Conservation (phyloP, 805 yeast genomes). For the Metschnikowia colocasiae region DNA sequence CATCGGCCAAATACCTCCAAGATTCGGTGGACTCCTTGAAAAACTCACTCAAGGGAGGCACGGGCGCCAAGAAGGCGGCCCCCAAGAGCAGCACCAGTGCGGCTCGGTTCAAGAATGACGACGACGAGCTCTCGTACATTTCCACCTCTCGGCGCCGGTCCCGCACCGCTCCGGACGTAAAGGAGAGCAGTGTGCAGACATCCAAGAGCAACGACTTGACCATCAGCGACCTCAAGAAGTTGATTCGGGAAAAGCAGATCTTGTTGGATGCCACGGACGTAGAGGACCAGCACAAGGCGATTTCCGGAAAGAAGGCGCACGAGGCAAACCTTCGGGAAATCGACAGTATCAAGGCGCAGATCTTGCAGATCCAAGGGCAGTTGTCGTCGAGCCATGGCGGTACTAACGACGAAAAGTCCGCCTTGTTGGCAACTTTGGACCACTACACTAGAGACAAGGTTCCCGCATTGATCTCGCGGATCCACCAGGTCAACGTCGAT, state of each 20-base stretch:
- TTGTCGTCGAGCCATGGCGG: constrained; percentile 25
- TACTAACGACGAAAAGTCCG: constrained; percentile 46
- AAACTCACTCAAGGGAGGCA: constrained; percentile 48
- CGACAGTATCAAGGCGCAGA: constrained; percentile 59
- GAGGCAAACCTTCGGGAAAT: constrained; percentile 52
- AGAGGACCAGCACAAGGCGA: constrained; percentile 47
- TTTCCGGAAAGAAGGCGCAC: constrained; percentile 31
- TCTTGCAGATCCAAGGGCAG: constrained; percentile 44
- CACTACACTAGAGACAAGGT: constrained; percentile 61
- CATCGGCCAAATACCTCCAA: constrained; percentile 70
- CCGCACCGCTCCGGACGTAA: constrained; percentile 23
- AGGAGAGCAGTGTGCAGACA: constrained; percentile 18
- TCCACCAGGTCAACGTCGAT: constrained; percentile 61
- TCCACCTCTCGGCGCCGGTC: constrained; percentile 62
- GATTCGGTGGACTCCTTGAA: constrained; percentile 71
- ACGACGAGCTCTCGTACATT: constrained; percentile 61
- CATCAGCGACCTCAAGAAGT: constrained; percentile 56
- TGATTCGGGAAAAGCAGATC: constrained; percentile 68
- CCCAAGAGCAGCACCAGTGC: constrained; percentile 26
- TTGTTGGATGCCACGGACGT: constrained; percentile 69
- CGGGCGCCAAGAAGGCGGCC: constrained; percentile 17
- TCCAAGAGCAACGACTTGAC: constrained; percentile 36
- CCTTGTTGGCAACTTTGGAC: constrained; percentile 55
- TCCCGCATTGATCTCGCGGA: constrained; percentile 63
- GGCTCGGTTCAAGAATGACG: constrained; percentile 66